Conservation (phyloP, 2,329 filamentous ascomycete species). For the Cytospora piceae region DNA sequence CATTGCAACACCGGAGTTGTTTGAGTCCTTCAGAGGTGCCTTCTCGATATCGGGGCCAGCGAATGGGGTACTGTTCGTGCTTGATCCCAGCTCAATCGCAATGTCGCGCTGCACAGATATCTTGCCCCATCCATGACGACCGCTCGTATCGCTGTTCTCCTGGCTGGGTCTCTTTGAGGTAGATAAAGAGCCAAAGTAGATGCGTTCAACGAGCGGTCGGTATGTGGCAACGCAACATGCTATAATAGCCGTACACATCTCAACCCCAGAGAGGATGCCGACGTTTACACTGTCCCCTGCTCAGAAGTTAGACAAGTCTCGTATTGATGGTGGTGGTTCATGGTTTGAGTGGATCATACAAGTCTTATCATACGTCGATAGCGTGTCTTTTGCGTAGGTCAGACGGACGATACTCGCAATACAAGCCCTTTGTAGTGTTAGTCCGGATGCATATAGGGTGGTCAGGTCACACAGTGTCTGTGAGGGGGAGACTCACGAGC, state of each 20-base stretch:
- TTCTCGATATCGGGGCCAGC: neutral
- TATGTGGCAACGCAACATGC: conserved; percentile 5
- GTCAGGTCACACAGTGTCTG: neutral
- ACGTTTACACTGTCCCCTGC: neutral
- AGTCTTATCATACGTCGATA: neutral
- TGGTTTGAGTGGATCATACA: neutral
- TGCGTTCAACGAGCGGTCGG: conserved; percentile 5
- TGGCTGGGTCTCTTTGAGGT: neutral
- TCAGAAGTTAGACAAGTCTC: neutral
- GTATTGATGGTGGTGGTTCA: neutral
- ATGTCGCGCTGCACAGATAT: neutral
- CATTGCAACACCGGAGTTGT: neutral
- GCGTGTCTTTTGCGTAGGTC: neutral
- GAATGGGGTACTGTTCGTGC: neutral
- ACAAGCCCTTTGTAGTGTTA: neutral
- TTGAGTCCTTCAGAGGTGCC: neutral
- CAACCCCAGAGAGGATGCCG: neutral
- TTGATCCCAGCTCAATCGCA: neutral
- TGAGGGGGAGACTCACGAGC: neutral
- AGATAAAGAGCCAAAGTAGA: neutral
- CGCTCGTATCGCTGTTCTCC: neutral
- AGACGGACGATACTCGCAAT: conserved; percentile 9
- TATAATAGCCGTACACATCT: conserved; percentile 4
- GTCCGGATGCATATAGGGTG: neutral
- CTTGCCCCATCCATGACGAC: neutral